Conservation (phyloP, 2,329 filamentous ascomycete species). For the Fusarium pseudocircinatum region DNA sequence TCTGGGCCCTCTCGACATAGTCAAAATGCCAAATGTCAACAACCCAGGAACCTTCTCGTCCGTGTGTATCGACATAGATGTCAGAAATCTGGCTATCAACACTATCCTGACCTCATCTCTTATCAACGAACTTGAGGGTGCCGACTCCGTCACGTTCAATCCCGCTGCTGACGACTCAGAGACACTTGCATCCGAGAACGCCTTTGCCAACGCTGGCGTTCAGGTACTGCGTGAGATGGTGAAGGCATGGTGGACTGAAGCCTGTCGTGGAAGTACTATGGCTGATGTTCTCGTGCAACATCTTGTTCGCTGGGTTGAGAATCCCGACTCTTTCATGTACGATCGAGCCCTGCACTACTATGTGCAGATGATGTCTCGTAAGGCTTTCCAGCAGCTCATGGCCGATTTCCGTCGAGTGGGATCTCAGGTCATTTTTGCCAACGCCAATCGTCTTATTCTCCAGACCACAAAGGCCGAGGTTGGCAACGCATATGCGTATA, state of each 20-base stretch:
- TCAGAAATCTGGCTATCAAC: conserved; percentile 96
- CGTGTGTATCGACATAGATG: conserved; percentile 93
- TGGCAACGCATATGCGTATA: conserved; percentile 95
- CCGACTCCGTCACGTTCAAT: conserved; percentile 87
- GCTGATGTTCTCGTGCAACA: conserved; percentile 98
- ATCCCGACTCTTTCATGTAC: conserved; percentile 91
- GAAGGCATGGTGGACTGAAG: conserved; percentile 97
- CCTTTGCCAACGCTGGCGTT: conserved; percentile 92
- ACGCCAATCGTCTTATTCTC: conserved; percentile 84
- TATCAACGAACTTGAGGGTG: conserved; percentile 94
- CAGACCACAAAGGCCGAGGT: conserved; percentile 98
- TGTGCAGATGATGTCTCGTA: conserved; percentile 97
- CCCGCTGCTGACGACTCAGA: conserved; percentile 54
- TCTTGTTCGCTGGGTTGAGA: conserved; percentile 96
- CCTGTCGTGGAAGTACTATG: conserved; percentile 89
- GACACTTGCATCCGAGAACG: conserved; percentile 82
- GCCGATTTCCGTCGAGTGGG: conserved; percentile 95
- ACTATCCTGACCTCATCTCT: conserved; percentile 96
- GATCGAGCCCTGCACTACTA: conserved; percentile 96
- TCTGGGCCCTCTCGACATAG: conserved; percentile 80
- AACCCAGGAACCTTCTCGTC: conserved; percentile 94
- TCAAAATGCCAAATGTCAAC: conserved; percentile 93
- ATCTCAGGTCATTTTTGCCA: conserved; percentile 95
- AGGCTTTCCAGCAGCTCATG: conserved; percentile 97
- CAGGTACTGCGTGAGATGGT: conserved; percentile 97